Evolutionary conservation across 2,329 filamentous ascomycete genomes (phyloP).

Genomic region (Xylaria digitata): DNA sequence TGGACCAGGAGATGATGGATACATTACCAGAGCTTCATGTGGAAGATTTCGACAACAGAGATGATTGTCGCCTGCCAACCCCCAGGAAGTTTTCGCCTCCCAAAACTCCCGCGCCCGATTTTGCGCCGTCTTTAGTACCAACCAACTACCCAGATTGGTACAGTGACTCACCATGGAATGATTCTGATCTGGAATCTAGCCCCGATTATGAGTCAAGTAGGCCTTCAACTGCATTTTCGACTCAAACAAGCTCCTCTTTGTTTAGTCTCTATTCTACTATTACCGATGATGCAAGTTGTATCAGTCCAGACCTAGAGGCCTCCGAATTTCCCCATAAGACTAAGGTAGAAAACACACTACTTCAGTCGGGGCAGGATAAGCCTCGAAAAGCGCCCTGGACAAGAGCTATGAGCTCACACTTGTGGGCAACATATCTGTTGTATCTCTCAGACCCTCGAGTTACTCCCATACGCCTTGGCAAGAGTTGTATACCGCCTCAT

Average conservation of each 20-base stretch:
- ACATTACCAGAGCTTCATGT: constrained; percentile 52
- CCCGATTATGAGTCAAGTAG: constrained; percentile 69
- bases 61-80: constrained; percentile 51
- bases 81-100: constrained; percentile 64
- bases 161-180: constrained; percentile 66
- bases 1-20: constrained; percentile 59
- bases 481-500: constrained; percentile 71
- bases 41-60: constrained; percentile 50
- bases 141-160: constrained; percentile 69
- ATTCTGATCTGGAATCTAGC: constrained; percentile 64
- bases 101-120: constrained; percentile 67
- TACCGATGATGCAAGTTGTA: constrained; percentile 67
- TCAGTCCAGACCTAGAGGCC: constrained; percentile 61
- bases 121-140: constrained; percentile 57
- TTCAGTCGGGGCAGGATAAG: constrained; percentile 43
- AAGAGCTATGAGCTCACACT: constrained; percentile 71
- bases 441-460: constrained; percentile 76
- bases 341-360: constrained; percentile 27
- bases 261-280: constrained; percentile 67
- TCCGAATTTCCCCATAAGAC: constrained; percentile 48
- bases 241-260: constrained; percentile 67
- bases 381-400: constrained; percentile 70
- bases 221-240: constrained; percentile 69
- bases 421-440: constrained; percentile 73
- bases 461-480: constrained; percentile 72